Evolutionary conservation across 169 alveolate genomes (phyloP).

Genomic region (Plasmodium fragile): DNA sequence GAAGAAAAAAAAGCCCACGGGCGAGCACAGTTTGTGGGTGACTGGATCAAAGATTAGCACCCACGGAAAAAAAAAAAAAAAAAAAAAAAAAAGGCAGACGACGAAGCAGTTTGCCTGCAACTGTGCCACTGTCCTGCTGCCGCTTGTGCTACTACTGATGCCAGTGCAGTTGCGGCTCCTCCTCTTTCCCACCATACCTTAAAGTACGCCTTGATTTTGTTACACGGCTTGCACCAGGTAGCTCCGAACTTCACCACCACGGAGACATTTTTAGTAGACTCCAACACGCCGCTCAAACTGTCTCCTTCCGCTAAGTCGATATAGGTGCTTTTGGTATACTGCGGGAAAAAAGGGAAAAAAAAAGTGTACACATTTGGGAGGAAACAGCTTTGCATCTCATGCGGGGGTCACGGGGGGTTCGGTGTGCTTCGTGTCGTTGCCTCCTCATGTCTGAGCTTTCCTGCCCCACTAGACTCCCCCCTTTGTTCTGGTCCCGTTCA

Average conservation of each 20-base stretch:
- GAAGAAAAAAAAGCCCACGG: not conserved
- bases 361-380: not conserved
- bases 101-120: not conserved
- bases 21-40: no score
- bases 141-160: not conserved
- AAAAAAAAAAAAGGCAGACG: not conserved
- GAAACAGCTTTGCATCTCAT: not conserved
- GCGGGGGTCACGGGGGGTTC: not conserved
- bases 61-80: no score
- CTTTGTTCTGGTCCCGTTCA: not conserved
- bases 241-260: constrained; percentile 60
- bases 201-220: constrained; percentile 23
- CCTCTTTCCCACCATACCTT: constrained; percentile 19
- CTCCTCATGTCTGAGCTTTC: not conserved
- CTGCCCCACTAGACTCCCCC: not conserved
- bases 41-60: no score
- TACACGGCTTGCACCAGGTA: constrained; percentile 71
- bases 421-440: not conserved
- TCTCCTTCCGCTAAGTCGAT: constrained; percentile 6
- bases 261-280: constrained; percentile 18
- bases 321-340: constrained; percentile 24
- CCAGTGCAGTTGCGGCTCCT: not conserved
- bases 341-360: not conserved
- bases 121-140: not conserved
- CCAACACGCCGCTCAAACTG: constrained; percentile 21